Percentiles rank a stretch among this genome's conserved stretches.
Evolutionary conservation across 352 stramenopile genomes (phyloP).

Genomic region (Globisporangium middletonii): DNA sequence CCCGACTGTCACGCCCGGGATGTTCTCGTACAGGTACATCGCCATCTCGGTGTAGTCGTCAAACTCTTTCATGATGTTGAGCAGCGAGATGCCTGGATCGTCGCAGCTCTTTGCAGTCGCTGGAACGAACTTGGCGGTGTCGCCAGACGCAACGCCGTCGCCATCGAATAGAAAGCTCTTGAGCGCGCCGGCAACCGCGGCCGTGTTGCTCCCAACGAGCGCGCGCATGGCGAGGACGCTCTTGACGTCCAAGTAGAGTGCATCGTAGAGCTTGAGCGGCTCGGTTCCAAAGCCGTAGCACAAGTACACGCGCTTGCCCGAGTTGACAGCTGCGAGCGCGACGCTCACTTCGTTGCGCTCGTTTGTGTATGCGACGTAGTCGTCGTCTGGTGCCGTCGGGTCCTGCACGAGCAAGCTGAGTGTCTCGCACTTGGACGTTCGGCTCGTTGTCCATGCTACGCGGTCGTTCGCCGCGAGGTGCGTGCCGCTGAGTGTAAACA

Average conservation of each 20-base stretch:
- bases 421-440: slow-evolving; percentile 22
- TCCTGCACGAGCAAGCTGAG: slow-evolving; percentile 28
- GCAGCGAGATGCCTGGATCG: slow-evolving; percentile 27
- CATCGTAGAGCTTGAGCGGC: slow-evolving; percentile 40
- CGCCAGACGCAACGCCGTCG: slow-evolving; percentile 44
- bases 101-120: slow-evolving; percentile 24
- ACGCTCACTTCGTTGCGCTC: slow-evolving; percentile 26
- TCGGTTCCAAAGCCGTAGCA: slow-evolving; percentile 64
- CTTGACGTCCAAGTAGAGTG: slow-evolving; percentile 52
- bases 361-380: slow-evolving; percentile 43
- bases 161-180: slow-evolving; percentile 68
- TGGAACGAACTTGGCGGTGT: slow-evolving; percentile 62
- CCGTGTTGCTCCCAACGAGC: slow-evolving; percentile 28
- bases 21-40: slow-evolving; percentile 65
- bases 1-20: slow-evolving; percentile 28
- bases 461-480: slow-evolving; percentile 40
- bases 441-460: slow-evolving; percentile 40
- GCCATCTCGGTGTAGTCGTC: slow-evolving; percentile 57
- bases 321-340: slow-evolving; percentile 35
- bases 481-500: slow-evolving; percentile 38
- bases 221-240: slow-evolving; percentile 49
- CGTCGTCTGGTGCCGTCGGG: slow-evolving; percentile 19
- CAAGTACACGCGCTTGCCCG: slow-evolving; percentile 44
- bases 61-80: slow-evolving; percentile 61
- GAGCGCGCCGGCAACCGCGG: slow-evolving; percentile 33